Base-by-base conservation (phyloP, 2,329 filamentous ascomycete species). In the Paecilomyces sp. region DNA sequence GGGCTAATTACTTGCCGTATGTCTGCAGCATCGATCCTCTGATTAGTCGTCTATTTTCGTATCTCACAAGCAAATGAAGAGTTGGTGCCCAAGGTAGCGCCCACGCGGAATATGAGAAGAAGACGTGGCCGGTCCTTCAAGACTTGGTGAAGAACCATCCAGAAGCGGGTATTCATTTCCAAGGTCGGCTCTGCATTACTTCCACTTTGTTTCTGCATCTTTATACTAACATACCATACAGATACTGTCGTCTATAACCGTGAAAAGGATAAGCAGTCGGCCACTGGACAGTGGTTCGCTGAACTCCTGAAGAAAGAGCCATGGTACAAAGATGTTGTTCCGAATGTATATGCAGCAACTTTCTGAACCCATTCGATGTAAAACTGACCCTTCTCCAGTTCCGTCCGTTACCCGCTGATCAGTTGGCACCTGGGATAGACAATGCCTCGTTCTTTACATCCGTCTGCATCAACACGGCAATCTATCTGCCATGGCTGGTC, bases 401-500 rank as follows among this genome's bases (percentile, higher is more conserved):
- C 74, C 83, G 84, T 62, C 77, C 85, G 60, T 74, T 93, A 3
- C 70, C 81, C 3, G 72, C 81, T 9, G 61, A 69, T 9, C 81
- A 88, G 65, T 77, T 96, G 1, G 83, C 85, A 0, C 67, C 77
- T 0, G 89, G 84, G 18, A 83, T 88, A 57, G 87, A 91, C 61
- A 88, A 88, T 11, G 92, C 86, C 25, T 89, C 85, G 56, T 80
- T 83, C 58, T 96, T 94, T 74, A 91, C 85, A 7, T 93, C 90
- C 0, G 87, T 96, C 50, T 97, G 92, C 76, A 93, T 97, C 73
- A 97, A 97, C 77, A 90, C 90, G 0, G 85, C 89, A 51, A 77
- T 97, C 60, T 97, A 97, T 75, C 85, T 97, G 1, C 86, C 90
- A 3, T 97, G 90, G 85, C 86, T 97, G 0, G 79, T 90, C 0